A percentile compares a stretch with the other conserved stretches of the same genome.
These are phyloP conservation scores for Circinella umbellata DNA, from an alignment of 371 early-diverging fungal species.

Conservation along the genomic window DNA sequence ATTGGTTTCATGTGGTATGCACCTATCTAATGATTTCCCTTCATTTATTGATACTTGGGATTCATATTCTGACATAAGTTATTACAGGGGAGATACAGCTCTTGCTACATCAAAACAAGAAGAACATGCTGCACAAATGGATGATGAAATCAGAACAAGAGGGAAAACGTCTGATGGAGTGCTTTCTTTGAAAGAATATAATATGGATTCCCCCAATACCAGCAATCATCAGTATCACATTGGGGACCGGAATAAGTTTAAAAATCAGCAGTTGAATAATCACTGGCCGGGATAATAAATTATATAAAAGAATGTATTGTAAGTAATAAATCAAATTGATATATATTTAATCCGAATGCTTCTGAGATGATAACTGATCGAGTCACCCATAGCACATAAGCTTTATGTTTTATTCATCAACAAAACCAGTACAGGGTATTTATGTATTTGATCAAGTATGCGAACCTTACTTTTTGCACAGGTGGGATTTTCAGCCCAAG, in stretches of 20 bases:
- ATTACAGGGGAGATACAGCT: neutral
- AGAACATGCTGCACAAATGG: conserved; percentile 1
- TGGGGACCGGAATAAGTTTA: neutral
- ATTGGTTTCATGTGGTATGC: neutral
- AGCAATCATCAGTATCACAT: neutral
- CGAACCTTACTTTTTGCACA: too few species aligned
- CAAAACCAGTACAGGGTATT: too few species aligned
- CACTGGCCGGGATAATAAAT: neutral
- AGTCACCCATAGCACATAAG: neutral
- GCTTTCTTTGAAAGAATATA: neutral
- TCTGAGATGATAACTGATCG: neutral
- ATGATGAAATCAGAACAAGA: neutral
- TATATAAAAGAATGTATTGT: neutral
- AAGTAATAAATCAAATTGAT: neutral
- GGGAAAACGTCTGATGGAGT: neutral
- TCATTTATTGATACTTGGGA: neutral
- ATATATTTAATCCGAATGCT: neutral
- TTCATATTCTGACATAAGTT: neutral
- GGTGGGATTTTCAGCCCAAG: too few species aligned
- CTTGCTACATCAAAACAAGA: neutral
- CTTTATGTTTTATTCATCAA: neutral
- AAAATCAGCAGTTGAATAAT: neutral
- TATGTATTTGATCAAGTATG: too few species aligned
- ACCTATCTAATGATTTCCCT: neutral
- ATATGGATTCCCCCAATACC: conserved; percentile 1